These are phyloP conservation scores for Hamigera avellanea DNA, from an alignment of 495 filamentous ascomycete species.

Conservation along the genomic window DNA sequence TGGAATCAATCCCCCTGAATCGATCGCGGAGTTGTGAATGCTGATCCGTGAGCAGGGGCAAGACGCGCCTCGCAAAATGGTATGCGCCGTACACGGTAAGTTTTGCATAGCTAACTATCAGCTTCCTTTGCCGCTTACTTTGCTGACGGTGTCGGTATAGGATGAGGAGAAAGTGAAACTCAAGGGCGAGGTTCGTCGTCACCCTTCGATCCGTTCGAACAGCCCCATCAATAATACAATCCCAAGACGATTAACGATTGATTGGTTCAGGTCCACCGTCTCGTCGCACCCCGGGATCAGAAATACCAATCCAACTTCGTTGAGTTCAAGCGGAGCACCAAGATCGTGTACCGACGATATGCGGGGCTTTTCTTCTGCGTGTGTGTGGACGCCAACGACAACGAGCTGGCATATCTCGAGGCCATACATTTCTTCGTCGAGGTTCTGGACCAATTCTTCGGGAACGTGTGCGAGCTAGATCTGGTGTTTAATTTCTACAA, in stretches of 20 bases:
- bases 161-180: conserved; percentile 95
- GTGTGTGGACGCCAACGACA: conserved; percentile 97
- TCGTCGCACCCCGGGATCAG: conserved; percentile 93
- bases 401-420: conserved; percentile 93
- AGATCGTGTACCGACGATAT: conserved; percentile 94
- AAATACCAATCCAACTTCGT: conserved; percentile 99
- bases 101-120: conserved; percentile 1
- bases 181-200: conserved; percentile 62
- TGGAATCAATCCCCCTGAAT: not conserved
- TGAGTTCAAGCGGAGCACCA: conserved; percentile 69
- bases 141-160: conserved; percentile 14
- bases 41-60: conserved; percentile 55
- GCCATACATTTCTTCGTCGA: conserved; percentile 99
- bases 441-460: conserved; percentile 95
- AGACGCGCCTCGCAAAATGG: conserved; percentile 97
- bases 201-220: conserved; percentile 1
- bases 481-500: conserved; percentile 98
- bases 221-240: conserved; percentile 1
- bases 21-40: not conserved
- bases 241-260: not conserved
- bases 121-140: not conserved
- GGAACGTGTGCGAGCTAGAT: conserved; percentile 98
- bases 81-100: conserved; percentile 86
- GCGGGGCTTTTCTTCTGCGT: conserved; percentile 98
- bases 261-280: conserved; percentile 70